Percentiles rank a stretch among this genome's conserved stretches.
These are phyloP conservation scores for Cucumis sativus DNA, from an alignment of 306 rosid genomes.

Conservation along the genomic window Cucumber_9930_V3 NC_026660.2:13537001-13537500, in stretches of 20 bases:
- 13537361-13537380: background rate
- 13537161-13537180: no score
- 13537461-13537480: background rate
- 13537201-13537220: background rate
- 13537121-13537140: no score
- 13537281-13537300: background rate
- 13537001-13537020: no score
- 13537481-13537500: no score
- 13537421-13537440: background rate
- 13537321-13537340: background rate
- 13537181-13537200: no score
- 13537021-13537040: no score
- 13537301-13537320: background rate
- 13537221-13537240: background rate
- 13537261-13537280: background rate
- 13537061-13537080: no score
- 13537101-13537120: no score
- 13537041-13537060: no score
- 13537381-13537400: background rate
- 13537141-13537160: no score
- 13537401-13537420: background rate
- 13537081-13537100: no score
- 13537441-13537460: background rate
- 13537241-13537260: background rate
- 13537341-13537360: background rate